These are phyloP conservation scores for Podosphaera aphanis DNA, from an alignment of 2,329 filamentous ascomycete species.

Conservation along the genomic window DNA sequence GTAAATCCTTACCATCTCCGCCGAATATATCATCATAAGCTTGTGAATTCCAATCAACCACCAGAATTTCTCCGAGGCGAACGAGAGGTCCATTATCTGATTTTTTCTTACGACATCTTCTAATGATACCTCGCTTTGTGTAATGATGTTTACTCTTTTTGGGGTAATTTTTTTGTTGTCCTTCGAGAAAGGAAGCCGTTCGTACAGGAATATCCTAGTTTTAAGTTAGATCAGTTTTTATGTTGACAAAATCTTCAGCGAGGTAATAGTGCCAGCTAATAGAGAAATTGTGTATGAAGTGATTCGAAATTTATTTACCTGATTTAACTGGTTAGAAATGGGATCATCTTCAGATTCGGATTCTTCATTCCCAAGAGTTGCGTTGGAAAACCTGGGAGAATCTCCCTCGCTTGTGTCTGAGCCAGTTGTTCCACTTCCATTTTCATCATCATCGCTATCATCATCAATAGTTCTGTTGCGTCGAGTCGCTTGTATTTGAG, in stretches of 20 bases:
- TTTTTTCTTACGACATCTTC: background rate
- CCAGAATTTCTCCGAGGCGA: slow-evolving; percentile 58
- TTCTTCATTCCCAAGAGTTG: slow-evolving; percentile 35
- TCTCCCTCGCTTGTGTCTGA: slow-evolving; percentile 29
- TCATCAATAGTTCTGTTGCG: slow-evolving; percentile 1
- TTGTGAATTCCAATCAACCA: slow-evolving; percentile 63
- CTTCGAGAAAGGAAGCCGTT: slow-evolving; percentile 5
- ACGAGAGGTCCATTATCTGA: slow-evolving; percentile 39
- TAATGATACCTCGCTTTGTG: background rate
- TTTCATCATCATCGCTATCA: slow-evolving; percentile 3
- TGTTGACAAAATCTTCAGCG: background rate
- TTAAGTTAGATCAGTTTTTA: slow-evolving; percentile 8
- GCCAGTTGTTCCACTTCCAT: slow-evolving; percentile 19
- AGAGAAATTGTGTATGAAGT: background rate
- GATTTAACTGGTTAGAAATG: slow-evolving; percentile 1
- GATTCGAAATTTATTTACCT: background rate
- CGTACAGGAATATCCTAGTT: slow-evolving; percentile 16
- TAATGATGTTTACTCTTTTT: background rate
- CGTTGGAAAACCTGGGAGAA: background rate
- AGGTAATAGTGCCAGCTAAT: background rate
- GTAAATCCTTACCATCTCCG: slow-evolving; percentile 19
- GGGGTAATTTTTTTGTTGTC: background rate
- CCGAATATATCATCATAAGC: slow-evolving; percentile 49
- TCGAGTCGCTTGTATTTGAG: slow-evolving; percentile 8
- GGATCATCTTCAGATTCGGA: slow-evolving; percentile 23